Base-by-base conservation (phyloP, 306 rosid genomes). In the Comarum palustre region DNA sequence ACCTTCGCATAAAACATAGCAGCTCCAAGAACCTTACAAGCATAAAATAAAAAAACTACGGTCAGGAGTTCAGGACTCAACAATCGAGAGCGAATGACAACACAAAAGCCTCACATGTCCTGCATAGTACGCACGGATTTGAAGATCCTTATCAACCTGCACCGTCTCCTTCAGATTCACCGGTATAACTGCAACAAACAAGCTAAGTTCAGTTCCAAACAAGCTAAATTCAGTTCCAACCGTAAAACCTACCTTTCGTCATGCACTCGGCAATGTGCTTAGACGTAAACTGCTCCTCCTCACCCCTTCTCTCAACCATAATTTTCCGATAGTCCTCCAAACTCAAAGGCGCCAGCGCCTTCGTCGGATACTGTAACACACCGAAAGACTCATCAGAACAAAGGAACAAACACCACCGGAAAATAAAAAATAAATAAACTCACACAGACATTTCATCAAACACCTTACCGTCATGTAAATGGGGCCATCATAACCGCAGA, bases 1-100 rank as follows among this genome's bases (percentile, higher is more conserved):
- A 89, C 98, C 87, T 90, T 93, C n/a, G 87, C 97, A 84, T 90
- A 82, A 85, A 93, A 90, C 98, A 93, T 90, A 48, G 97, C 98
- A 58, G 98, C 97, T 78, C 98, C 98, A 75, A 93, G 82, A 73
- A 93, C 98, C 98, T 93, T 76, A 20, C 45, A 45, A 86, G 78
- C 63, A 82, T 62, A 72, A 52, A 51, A 58, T 73, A 51, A 34
- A 22, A 10, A 9, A 24, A 51, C 12, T 4, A 20, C 3, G 70
- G 52, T 2, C 57, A 51, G 13, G 2, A 51, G 11, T 19, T 58
- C 62, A 69, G 61, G 66, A 51, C 54, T 60, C 41, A n/a, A 75
- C 31, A 54, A 2, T 22, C 15, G 7, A 54, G 31, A 22, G 31
- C n/a, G 29, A 55, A 70, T 47, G n/a, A 47, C 60, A 48, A 14